Evolutionary conservation across 73 alveolate species (phyloP).

Genomic region (Paramecium sexaurelia): DNA sequence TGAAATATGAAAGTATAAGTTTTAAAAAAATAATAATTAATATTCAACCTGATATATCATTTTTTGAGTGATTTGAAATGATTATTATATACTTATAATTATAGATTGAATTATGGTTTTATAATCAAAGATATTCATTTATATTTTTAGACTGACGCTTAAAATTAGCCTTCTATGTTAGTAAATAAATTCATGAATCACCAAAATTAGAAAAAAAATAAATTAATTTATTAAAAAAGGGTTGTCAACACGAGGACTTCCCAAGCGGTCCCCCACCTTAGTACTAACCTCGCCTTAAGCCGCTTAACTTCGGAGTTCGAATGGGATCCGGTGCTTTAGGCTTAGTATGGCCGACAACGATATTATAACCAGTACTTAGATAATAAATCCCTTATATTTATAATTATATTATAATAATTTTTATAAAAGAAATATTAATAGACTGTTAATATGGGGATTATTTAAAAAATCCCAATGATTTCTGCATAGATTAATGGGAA

Average conservation of each 20-base stretch:
- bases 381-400: background rate
- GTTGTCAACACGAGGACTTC: slow-evolving; percentile 97
- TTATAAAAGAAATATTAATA: background rate
- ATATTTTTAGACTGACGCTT: background rate
- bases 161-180: background rate
- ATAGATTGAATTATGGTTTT: too few relatives aligned
- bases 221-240: slow-evolving; percentile 53
- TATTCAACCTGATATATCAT: background rate
- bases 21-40: background rate
- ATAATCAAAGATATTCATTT: too few relatives aligned
- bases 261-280: slow-evolving; percentile 99
- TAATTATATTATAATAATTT: background rate
- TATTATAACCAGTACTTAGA: background rate
- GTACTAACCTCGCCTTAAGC: slow-evolving; percentile 99
- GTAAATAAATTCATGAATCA: background rate
- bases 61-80: background rate
- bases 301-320: slow-evolving; percentile 99
- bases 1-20: background rate
- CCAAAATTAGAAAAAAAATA: background rate
- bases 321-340: slow-evolving; percentile 99
- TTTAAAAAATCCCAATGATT: too few relatives aligned
- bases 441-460: background rate
- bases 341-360: slow-evolving; percentile 99
- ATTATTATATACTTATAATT: background rate
- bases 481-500: too few relatives aligned